phyloP scores from a whole-genome alignment of 495 filamentous ascomycete species.

The Lasiosphaeriaceae sp. region DNA sequence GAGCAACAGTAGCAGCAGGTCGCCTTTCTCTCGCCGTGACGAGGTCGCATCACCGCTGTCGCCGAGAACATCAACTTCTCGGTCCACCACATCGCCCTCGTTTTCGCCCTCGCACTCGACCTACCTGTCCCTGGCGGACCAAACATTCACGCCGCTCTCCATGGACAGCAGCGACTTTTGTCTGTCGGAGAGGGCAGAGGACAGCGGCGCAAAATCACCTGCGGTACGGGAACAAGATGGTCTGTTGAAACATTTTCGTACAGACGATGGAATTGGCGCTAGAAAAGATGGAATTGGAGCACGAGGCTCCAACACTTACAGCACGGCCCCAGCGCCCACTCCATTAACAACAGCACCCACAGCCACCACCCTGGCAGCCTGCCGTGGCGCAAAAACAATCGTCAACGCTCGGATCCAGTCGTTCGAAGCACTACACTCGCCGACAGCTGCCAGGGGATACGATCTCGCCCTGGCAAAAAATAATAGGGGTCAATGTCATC shows the following conservation, averaged over 20 bases:
- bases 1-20: neutral
- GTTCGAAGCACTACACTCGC: slow-evolving; percentile 24
- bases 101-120: slow-evolving; percentile 20
- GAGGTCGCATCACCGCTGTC: slow-evolving; percentile 11
- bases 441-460: slow-evolving; percentile 20
- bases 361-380: slow-evolving; percentile 6
- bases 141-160: slow-evolving; percentile 43
- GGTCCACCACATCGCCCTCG: slow-evolving; percentile 10
- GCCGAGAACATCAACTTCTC: slow-evolving; percentile 13
- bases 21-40: neutral
- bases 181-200: slow-evolving; percentile 19
- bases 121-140: slow-evolving; percentile 31
- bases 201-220: neutral
- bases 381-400: slow-evolving; percentile 12
- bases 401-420: slow-evolving; percentile 32
- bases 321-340: neutral
- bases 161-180: slow-evolving; percentile 34
- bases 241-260: neutral
- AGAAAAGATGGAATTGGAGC: neutral
- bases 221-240: neutral
- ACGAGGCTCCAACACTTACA: neutral
- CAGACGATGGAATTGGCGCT: neutral
- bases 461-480: slow-evolving; percentile 20
- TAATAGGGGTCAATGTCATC: slow-evolving; percentile 5
- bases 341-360: neutral